Base-by-base conservation (phyloP, 2,329 filamentous ascomycete genomes). In the Hypoxylon rubiginosum region DNA sequence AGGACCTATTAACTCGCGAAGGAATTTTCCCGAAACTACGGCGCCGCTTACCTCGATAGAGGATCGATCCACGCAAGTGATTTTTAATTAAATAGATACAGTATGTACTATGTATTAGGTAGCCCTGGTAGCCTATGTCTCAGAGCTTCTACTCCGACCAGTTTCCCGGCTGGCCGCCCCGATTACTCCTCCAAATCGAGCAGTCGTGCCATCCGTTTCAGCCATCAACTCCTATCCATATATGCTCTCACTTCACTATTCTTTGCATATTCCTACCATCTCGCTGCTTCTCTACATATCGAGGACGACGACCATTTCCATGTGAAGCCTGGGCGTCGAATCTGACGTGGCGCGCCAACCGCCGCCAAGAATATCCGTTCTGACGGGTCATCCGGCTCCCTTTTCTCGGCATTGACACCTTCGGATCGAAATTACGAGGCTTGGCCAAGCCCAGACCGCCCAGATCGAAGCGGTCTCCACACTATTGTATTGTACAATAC, bases 401-500 rank as follows among this genome's bases (percentile, higher is more conserved):
- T 62, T 50, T 56, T 60, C 58, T 64, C 49, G 61, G 62, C 58
- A 64, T 45, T 39, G 45, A 19, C 48, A 52, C 39, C 51, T 26
- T 49, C 58, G 41, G 60, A 63, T 63, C 59, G 45, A 69, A 60
- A 67, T 69, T 66, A 52, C 58, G 64, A 67, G 61, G 56, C 62
- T 64, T 62, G 64, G n/a, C 15, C 39, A n/a, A 43, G 39, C 39
- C 55, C 39, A 55, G 46, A 43, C 48, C 53, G 52, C 32, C 58
- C 52, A 65, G 62, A 56, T 24, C 54, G 30, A 52, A 21, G 56
- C 34, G n/a, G n/a, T n/a, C n/a, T 58, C 59, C 46, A 60, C 56
- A n/a, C n/a, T n/a, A n/a, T 17, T 41, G 36, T 13, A 41, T 41
- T 17, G 36, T 17, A 34, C 32, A 11, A 34, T 34, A 11, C 13